phyloP scores from a whole-genome alignment of 2,329 filamentous ascomycete species.

The Colletotrichum aenigma region DNA sequence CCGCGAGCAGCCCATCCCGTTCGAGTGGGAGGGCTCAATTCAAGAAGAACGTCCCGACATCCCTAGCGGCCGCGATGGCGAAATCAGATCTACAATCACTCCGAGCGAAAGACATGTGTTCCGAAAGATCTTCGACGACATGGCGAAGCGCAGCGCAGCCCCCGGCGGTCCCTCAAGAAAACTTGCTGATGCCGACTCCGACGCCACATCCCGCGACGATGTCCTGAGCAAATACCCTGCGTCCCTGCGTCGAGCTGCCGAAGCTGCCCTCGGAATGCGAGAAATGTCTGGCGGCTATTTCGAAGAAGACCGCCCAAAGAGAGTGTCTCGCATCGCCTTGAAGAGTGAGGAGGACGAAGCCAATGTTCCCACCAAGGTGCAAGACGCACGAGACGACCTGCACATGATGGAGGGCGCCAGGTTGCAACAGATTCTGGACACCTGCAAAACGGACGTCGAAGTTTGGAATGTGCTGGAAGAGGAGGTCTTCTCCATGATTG shows the following conservation, averaged over 20 bases:
- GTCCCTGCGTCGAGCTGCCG: constrained; percentile 42
- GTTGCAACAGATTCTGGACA: constrained; percentile 58
- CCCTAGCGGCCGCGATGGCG: constrained; percentile 21
- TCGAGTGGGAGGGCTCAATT: constrained; percentile 46
- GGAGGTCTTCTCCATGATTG: constrained; percentile 68
- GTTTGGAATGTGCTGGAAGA: constrained; percentile 71
- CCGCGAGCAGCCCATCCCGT: constrained; percentile 48
- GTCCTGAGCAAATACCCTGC: constrained; percentile 41
- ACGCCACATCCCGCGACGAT: constrained; percentile 35
- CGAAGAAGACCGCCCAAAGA: not conserved
- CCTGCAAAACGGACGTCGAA: constrained; percentile 63
- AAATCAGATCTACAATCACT: constrained; percentile 57
- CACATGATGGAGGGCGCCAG: constrained; percentile 48
- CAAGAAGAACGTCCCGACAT: constrained; percentile 24
- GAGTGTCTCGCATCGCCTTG: not conserved
- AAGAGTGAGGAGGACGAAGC: not conserved
- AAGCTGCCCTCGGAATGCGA: constrained; percentile 42
- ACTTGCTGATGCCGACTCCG: constrained; percentile 22
- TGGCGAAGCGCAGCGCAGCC: constrained; percentile 20
- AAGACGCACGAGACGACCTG: constrained; percentile 28
- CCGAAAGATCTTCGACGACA: constrained; percentile 57
- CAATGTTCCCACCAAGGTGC: not conserved
- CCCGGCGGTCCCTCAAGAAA: not conserved
- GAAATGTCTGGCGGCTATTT: constrained; percentile 24
- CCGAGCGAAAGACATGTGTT: constrained; percentile 63